These are phyloP conservation scores for Blastocrithidia nonstop DNA, from an alignment of 208 protist species.

Conservation along the genomic window DNA sequence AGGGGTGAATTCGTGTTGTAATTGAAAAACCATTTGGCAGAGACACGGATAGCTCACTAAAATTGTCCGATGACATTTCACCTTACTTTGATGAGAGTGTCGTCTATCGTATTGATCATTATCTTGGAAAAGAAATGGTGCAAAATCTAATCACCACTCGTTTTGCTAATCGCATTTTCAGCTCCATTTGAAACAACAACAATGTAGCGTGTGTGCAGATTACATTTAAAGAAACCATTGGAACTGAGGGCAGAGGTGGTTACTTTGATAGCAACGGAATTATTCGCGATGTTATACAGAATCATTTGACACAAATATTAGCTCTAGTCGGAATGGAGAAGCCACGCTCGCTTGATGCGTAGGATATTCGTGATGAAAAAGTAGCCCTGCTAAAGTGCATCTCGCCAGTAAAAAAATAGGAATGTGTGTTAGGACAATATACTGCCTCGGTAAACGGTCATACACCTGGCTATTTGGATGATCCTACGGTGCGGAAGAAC, in stretches of 20 bases:
- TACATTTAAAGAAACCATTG: slow-evolving; percentile 89
- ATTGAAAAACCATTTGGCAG: slow-evolving; percentile 90
- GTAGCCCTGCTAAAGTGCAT: slow-evolving; percentile 70
- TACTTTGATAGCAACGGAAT: slow-evolving; percentile 91
- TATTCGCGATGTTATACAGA: slow-evolving; percentile 90
- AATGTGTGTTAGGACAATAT: slow-evolving; percentile 89
- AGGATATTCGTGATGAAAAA: slow-evolving; percentile 87
- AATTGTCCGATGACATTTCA: slow-evolving; percentile 62
- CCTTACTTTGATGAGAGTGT: slow-evolving; percentile 74
- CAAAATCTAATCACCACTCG: slow-evolving; percentile 87
- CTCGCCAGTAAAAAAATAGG: slow-evolving; percentile 25
- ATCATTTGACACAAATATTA: slow-evolving; percentile 89
- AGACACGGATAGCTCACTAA: slow-evolving; percentile 58
- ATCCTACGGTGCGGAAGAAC: slow-evolving; percentile 56
- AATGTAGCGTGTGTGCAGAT: slow-evolving; percentile 86
- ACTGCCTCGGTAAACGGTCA: slow-evolving; percentile 50
- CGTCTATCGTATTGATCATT: slow-evolving; percentile 91
- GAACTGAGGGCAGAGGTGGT: slow-evolving; percentile 79
- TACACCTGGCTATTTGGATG: slow-evolving; percentile 81
- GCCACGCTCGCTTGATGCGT: slow-evolving; percentile 55
- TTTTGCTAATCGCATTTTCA: slow-evolving; percentile 88
- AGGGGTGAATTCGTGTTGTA: slow-evolving; percentile 72
- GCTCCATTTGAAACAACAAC: slow-evolving; percentile 76
- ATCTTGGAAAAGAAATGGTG: slow-evolving; percentile 90
- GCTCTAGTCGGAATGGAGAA: slow-evolving; percentile 88